Base-by-base conservation (phyloP, 352 stramenopile species). In the Phytophthora pisi region DNA sequence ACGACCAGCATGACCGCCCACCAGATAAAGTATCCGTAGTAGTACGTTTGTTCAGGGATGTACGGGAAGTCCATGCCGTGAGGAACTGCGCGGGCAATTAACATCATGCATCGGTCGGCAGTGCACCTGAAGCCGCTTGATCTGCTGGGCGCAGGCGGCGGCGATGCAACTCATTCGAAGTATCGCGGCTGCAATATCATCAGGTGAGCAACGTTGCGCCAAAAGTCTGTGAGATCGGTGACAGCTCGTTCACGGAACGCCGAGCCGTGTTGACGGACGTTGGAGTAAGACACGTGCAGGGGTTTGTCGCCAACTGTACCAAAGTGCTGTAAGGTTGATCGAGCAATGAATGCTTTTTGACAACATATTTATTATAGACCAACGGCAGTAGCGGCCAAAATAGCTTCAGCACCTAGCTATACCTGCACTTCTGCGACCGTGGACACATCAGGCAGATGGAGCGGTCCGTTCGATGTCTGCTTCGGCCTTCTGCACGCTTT, bases 61-160 rank as follows among this genome's bases (percentile, higher is more conserved):
- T 88, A 74, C 26, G 79, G 73, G 70, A 93, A 96, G 72, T 96
- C 95, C 86, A 96, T 96, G 59, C 84, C 10, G 88, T 92, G 36
- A 95, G 72, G 64, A 95, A 96, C 67, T 94, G 86, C 23, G 83
- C 88, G 2, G 88, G 88, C 28, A 45, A 50, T 90, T 81, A 20
- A 84, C 78, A 59, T 91, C 81, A 28, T n/a, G 66, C 43, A 91
- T 57, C 26, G 84, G 86, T n/a, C 82, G 88, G 64, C 82, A 91
- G 45, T 91, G 68, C 15, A 77, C 71, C 59, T 91, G 81, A 45
- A 94, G 72, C 0, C 78, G 81, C 43, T 89, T 87, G 60, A 92
- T 72, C 26, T 92, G 77, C 68, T 91, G 90, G 4, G 77, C 60
- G 50, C 59, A 79, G n/a, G 71, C 54, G 20, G 81, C 20, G 20